Percentiles rank a stretch among this genome's conserved stretches.
These are phyloP conservation scores for Monosporascus ibericus DNA, from an alignment of 2,329 filamentous ascomycete species.

Conservation along the genomic window DNA sequence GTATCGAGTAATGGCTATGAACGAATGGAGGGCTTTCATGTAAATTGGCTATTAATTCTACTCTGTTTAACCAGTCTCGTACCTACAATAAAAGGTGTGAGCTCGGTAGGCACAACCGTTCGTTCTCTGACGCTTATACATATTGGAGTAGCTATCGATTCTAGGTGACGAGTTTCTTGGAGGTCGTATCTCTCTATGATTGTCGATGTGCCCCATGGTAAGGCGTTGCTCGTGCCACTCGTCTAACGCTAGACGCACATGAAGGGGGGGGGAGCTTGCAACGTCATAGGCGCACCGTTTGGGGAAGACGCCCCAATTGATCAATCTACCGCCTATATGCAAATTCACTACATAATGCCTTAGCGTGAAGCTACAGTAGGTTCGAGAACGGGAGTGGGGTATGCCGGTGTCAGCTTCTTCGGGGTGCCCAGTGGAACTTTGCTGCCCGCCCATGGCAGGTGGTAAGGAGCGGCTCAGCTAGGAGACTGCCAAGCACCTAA, in stretches of 20 bases:
- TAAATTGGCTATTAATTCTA: not conserved
- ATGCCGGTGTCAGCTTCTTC: not conserved
- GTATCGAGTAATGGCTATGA: not conserved
- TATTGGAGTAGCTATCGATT: too few species aligned
- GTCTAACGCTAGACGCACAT: too few species aligned
- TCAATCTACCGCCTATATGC: not conserved
- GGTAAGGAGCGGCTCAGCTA: too few species aligned
- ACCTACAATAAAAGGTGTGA: too few species aligned
- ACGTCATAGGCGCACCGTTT: not conserved
- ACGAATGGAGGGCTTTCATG: not conserved
- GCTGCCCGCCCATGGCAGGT: too few species aligned
- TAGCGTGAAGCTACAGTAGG: not conserved
- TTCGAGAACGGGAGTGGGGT: not conserved
- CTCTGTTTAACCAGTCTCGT: not conserved
- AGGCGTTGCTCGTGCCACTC: too few species aligned
- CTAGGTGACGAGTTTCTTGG: too few species aligned
- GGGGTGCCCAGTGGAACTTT: not conserved
- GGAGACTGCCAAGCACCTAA: not conserved
- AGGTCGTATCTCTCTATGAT: too few species aligned
- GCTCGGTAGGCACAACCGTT: too few species aligned
- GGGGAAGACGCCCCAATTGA: not conserved
- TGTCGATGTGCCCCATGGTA: too few species aligned
- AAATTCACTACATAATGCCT: too few species aligned
- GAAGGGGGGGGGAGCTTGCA: not conserved
- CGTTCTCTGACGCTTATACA: too few species aligned